Conservation (phyloP, 108 stramenopile genomes). For the Craspedostauros australis region DNA sequence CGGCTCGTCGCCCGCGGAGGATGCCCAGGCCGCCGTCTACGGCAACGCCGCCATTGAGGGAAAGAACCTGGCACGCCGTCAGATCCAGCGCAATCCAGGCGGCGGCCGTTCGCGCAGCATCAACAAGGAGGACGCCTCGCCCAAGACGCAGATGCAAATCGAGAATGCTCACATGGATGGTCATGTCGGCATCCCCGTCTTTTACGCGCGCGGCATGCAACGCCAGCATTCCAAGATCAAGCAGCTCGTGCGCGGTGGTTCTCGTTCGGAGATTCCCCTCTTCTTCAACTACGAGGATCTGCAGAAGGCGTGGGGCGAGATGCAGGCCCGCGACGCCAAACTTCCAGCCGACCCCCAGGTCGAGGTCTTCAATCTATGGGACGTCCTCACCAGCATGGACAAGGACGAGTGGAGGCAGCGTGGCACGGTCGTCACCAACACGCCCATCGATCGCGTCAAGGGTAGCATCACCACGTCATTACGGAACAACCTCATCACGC, state of each 20-base stretch:
- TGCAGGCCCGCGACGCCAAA: conserved; percentile 20
- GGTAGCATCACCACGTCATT: too few relatives aligned
- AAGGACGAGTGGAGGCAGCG: too few relatives aligned
- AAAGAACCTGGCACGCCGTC: conserved; percentile 38
- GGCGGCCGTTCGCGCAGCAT: too few relatives aligned
- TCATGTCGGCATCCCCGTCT: conserved; percentile 70
- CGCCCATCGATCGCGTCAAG: too few relatives aligned
- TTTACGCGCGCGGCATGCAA: conserved; percentile 56
- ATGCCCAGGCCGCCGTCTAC: conserved; percentile 32
- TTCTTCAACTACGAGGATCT: conserved; percentile 86
- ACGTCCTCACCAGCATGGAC: conserved; percentile 75
- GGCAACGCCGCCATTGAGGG: conserved; percentile 51
- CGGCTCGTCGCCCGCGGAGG: conserved; percentile 23
- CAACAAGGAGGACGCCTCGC: conserved; percentile 22
- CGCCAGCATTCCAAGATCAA: conserved; percentile 31
- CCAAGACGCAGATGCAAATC: conserved; percentile 12
- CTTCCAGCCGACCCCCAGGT: conserved; percentile 55
- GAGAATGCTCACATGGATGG: conserved; percentile 72
- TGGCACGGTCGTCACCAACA: too few relatives aligned
- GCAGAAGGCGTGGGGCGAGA: conserved; percentile 52
- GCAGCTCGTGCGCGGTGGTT: conserved; percentile 33
- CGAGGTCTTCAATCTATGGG: conserved; percentile 78
- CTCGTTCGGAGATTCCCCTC: conserved; percentile 44
- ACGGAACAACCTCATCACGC: conserved; percentile 1
- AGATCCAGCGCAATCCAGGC: conserved; percentile 45